phyloP scores from a whole-genome alignment of 441 rosid genomes.

The Erysimum cheiri region DNA sequence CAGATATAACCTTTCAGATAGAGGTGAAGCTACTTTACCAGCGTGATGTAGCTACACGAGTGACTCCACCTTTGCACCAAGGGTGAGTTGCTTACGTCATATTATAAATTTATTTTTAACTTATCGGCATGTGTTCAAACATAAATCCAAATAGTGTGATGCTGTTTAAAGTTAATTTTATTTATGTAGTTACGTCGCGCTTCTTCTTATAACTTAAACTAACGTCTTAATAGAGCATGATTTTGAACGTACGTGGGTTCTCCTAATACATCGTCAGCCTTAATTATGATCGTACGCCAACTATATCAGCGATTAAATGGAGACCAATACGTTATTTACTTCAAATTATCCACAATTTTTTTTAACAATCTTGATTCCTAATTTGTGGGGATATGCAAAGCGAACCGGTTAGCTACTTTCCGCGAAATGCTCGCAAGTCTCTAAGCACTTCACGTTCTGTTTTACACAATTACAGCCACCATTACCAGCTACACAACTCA shows the following conservation, averaged over 20 bases:
- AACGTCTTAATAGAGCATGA: conserved; percentile 25
- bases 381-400: too few relatives aligned
- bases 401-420: too few relatives aligned
- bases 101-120: neutral
- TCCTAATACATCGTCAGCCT: conserved; percentile 1
- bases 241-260: conserved; percentile 34
- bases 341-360: too few relatives aligned
- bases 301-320: conserved; percentile 8
- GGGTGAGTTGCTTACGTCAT: conserved; percentile 52
- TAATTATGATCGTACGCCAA: conserved; percentile 24
- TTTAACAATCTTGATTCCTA: too few relatives aligned
- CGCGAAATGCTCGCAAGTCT: too few relatives aligned
- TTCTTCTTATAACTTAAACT: conserved; percentile 18
- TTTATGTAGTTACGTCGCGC: conserved; percentile 28
- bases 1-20: conserved; percentile 57
- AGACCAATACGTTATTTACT: neutral
- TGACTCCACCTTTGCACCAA: conserved; percentile 50
- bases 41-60: conserved; percentile 73
- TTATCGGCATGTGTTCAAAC: conserved; percentile 28
- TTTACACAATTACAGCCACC: neutral
- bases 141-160: conserved; percentile 41
- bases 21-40: conserved; percentile 50
- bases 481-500: neutral
- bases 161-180: conserved; percentile 18
- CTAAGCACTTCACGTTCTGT: neutral